phyloP scores from a whole-genome alignment of 371 early-diverging fungal genomes.

The Coemansia sp. region DNA sequence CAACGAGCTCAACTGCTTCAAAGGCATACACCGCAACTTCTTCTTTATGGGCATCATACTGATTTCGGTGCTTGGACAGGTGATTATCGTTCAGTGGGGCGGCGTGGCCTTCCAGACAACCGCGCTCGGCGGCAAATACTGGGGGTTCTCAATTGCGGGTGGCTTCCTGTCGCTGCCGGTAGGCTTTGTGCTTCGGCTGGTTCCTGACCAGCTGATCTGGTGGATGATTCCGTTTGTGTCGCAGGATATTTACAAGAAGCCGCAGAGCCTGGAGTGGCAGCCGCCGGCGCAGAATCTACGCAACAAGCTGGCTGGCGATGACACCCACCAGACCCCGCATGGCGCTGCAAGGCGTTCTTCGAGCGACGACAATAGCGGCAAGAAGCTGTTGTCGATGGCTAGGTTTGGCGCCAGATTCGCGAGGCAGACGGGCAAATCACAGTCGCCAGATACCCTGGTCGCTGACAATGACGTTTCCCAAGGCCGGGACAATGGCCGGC shows the following conservation, averaged over 20 bases:
- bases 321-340: background rate
- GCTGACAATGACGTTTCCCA: background rate
- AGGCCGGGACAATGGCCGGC: background rate
- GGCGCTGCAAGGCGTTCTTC: slow-evolving; percentile 1
- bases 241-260: slow-evolving; percentile 50
- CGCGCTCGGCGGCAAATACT: slow-evolving; percentile 69
- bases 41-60: slow-evolving; percentile 74
- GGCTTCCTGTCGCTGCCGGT: slow-evolving; percentile 85
- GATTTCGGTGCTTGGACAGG: slow-evolving; percentile 70
- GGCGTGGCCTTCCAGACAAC: slow-evolving; percentile 85
- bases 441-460: background rate
- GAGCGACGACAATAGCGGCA: slow-evolving; percentile 8
- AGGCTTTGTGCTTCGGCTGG: slow-evolving; percentile 70
- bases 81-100: slow-evolving; percentile 86
- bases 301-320: slow-evolving; percentile 45
- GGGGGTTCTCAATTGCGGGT: slow-evolving; percentile 75
- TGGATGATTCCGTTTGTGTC: slow-evolving; percentile 49
- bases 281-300: slow-evolving; percentile 51
- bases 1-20: slow-evolving; percentile 81
- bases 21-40: slow-evolving; percentile 71
- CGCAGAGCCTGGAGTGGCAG: slow-evolving; percentile 52
- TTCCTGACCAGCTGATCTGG: slow-evolving; percentile 65
- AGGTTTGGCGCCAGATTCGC: slow-evolving; percentile 28
- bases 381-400: slow-evolving; percentile 26
- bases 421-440: background rate